Conservation (phyloP, 1,284 basidiomycete genomes). For the Cutaneotrichosporon sp. region DNA sequence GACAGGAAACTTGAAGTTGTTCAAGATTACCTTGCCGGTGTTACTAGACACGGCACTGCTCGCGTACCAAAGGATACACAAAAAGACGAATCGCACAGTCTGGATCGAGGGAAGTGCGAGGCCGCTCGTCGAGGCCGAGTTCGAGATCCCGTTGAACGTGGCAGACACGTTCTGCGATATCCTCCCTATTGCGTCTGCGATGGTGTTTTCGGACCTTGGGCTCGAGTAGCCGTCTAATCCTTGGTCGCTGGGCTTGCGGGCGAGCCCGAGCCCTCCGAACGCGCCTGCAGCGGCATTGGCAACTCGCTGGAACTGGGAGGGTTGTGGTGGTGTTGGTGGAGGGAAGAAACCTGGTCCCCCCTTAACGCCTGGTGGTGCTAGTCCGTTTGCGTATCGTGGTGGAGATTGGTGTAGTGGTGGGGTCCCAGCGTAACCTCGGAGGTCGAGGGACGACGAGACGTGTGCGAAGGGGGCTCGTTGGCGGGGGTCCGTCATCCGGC, state of each 20-base stretch:
- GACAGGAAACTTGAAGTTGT: slow-evolving; percentile 48
- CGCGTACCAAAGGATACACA: slow-evolving; percentile 50
- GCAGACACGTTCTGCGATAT: not conserved
- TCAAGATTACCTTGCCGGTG: slow-evolving; percentile 50
- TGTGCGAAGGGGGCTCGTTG: slow-evolving; percentile 43
- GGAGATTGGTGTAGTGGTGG: not conserved
- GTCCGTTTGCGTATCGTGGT: not conserved
- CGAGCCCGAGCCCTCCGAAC: slow-evolving; percentile 3
- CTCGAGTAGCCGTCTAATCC: not conserved
- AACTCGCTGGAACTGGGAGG: not conserved
- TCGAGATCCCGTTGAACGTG: not conserved
- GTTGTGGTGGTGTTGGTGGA: not conserved
- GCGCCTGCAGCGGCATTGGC: slow-evolving; percentile 3
- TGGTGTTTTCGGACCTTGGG: not conserved
- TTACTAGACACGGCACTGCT: slow-evolving; percentile 49
- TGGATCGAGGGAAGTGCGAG: slow-evolving; percentile 24
- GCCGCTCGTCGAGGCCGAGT: not conserved
- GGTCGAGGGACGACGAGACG: slow-evolving; percentile 20
- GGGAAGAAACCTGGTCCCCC: slow-evolving; percentile 16
- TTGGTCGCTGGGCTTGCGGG: slow-evolving; percentile 12
- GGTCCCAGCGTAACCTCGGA: slow-evolving; percentile 2
- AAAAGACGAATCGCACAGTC: slow-evolving; percentile 44
- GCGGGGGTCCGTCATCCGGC: slow-evolving; percentile 31
- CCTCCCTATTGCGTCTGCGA: not conserved
- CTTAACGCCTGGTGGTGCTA: not conserved